Base-by-base conservation (phyloP, 306 rosid species). In the Trifolium subterraneum region DNA sequence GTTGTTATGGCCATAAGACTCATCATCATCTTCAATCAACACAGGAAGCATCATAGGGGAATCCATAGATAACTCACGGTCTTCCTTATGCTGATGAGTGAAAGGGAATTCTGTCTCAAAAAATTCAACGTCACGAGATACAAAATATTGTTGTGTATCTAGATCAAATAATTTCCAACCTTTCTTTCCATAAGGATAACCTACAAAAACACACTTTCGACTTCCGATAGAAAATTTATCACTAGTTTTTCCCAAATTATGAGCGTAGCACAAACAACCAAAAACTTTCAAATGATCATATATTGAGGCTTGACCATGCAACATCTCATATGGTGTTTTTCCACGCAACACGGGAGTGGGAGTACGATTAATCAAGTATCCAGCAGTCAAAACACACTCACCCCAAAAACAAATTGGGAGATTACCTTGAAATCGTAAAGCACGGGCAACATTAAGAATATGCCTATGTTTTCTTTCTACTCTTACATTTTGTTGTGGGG, bases 121-220 rank as follows among this genome's bases (percentile, higher is more conserved):
- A 3, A 68, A 68, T 5, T 13, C 11, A 9, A 68, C 59, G 25
- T 45, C 72, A 6, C 42, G 22, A 0, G 72, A 47, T 2, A 68
- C 72, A 15, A 47, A 68, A 4, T 7, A 47, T 0, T 2, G 1
- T 47, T 23, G 8, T 13, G 19, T 7, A 0, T 68, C 73, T 8
- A 68, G 7, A 47, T 68, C 44, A 48, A 14, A 68, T n/a, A 68
- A 47, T 29, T n/a, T 27, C 44, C 27, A 47, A 14, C 25, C 42
- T 15, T 68, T 68, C 8, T 68, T 23, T 1, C 72, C 56, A 68
- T 1, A n/a, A 25, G 72, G 72, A 8, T 47, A 68, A 1, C 59
- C 72, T 1, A 68, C 15, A n/a, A 68, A 68, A 0, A 44, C 4
- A 47, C 42, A 68, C 25, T 42, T 25, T 12, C 55, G 0, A 8